These are phyloP conservation scores for Cucumis cinereus DNA, from an alignment of 306 rosid species.

Conservation along the genomic window DNA sequence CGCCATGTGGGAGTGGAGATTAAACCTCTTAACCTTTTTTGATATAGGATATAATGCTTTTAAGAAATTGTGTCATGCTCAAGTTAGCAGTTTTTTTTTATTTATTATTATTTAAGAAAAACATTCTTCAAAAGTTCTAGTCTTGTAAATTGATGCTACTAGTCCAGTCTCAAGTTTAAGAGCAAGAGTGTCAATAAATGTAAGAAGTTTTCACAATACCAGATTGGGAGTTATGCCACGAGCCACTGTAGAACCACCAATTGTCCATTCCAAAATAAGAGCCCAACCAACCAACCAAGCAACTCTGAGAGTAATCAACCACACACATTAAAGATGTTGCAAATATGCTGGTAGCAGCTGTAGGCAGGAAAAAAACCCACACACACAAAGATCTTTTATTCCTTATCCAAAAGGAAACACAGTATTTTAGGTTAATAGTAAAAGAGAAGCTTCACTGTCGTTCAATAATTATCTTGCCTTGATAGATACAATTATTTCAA, in stretches of 20 bases:
- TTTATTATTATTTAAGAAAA: neutral
- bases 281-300: constrained; percentile 99
- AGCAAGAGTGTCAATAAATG: constrained; percentile 1
- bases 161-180: neutral
- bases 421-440: neutral
- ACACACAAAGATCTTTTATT: neutral
- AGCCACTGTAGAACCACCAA: constrained; percentile 85
- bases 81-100: neutral
- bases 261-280: constrained; percentile 71
- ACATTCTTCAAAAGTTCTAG: neutral
- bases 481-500: neutral
- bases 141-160: neutral
- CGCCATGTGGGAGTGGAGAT: neutral
- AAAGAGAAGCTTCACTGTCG: neutral
- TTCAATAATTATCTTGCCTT: neutral
- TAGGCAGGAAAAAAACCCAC: neutral
- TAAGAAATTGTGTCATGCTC: neutral
- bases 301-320: constrained; percentile 33
- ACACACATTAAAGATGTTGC: neutral
- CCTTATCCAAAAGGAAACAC: neutral
- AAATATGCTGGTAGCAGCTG: neutral
- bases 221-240: constrained; percentile 88
- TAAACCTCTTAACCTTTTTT: neutral
- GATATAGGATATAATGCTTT: neutral
- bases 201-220: constrained; percentile 28